These are phyloP conservation scores for Nakazawaea sp. DNA, from an alignment of 805 yeast species.

Conservation along the genomic window DNA sequence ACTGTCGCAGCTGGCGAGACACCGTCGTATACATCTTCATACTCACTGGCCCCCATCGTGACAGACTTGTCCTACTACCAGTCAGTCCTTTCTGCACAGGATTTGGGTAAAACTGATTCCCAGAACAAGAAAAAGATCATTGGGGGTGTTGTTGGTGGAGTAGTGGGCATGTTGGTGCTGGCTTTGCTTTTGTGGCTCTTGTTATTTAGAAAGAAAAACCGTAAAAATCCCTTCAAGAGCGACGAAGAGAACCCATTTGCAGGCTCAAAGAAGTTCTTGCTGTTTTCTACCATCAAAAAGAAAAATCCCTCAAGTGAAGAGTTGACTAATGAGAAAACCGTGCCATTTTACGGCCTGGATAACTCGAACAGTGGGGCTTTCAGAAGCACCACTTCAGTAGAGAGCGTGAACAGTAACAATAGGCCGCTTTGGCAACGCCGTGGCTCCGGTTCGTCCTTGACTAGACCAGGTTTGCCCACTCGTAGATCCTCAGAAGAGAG, in stretches of 20 bases:
- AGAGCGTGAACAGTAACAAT: too few species aligned
- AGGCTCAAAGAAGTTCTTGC: neutral
- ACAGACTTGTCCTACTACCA: conserved; percentile 10
- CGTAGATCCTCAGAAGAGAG: conserved; percentile 10
- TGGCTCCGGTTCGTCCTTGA: neutral
- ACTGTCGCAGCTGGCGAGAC: conserved; percentile 1
- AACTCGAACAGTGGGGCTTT: neutral
- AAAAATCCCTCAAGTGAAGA: conserved; percentile 4
- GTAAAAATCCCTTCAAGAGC: conserved; percentile 24
- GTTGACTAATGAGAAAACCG: conserved; percentile 2
- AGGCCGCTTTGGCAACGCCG: neutral
- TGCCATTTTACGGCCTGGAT: conserved; percentile 2
- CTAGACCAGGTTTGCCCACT: conserved; percentile 5
- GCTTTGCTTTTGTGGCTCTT: conserved; percentile 24
- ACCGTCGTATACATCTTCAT: conserved; percentile 2
- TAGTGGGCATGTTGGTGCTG: conserved; percentile 24
- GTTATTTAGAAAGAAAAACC: conserved; percentile 24
- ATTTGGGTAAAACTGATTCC: neutral
- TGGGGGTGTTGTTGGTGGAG: conserved; percentile 40
- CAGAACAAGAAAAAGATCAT: conserved; percentile 26
- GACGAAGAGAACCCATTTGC: conserved; percentile 25
- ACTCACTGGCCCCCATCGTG: conserved; percentile 7
- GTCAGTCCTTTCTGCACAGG: conserved; percentile 3
- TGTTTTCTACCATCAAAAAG: neutral
- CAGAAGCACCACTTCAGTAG: neutral